These are phyloP conservation scores for Fusarium acutatum DNA, from an alignment of 2,329 filamentous ascomycete genomes.

Conservation along the genomic window DNA sequence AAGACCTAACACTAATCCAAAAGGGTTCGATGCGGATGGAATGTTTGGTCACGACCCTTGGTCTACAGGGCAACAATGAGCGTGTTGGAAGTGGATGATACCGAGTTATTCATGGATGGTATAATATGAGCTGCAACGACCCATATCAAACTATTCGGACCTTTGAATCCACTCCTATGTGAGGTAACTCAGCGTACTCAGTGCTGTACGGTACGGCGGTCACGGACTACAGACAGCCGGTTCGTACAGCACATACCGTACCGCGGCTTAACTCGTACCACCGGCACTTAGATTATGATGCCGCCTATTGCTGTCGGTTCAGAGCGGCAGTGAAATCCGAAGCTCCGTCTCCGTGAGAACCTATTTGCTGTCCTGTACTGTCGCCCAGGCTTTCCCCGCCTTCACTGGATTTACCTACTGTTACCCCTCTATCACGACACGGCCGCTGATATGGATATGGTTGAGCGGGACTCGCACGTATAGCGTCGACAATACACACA, in stretches of 20 bases:
- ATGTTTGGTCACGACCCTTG: conserved; percentile 21
- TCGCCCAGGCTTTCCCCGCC: conserved; percentile 31
- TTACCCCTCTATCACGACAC: conserved; percentile 24
- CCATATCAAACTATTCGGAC: conserved; percentile 6
- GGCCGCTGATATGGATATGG: conserved; percentile 2
- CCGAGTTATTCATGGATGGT: background rate
- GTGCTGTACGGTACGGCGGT: background rate
- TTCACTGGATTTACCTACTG: conserved; percentile 18
- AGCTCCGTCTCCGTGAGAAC: conserved; percentile 26
- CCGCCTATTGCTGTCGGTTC: conserved; percentile 5
- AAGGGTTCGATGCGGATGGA: conserved; percentile 8
- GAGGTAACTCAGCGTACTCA: background rate
- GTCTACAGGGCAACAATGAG: conserved; percentile 4
- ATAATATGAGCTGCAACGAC: background rate
- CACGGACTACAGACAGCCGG: conserved; percentile 1
- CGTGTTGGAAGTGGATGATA: background rate
- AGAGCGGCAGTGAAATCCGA: conserved; percentile 23
- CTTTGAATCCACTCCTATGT: conserved; percentile 16
- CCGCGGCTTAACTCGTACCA: conserved; percentile 8
- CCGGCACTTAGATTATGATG: conserved; percentile 23
- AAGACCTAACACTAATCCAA: conserved; percentile 35
- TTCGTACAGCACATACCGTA: conserved; percentile 22
- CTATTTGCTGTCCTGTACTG: conserved; percentile 15
- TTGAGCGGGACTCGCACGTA: conserved; percentile 20
- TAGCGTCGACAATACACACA: conserved; percentile 15